Evolutionary conservation across 129 eudicot species (phyloP), one percentile per base, ranked within the genome.

Genomic region (Mikania micrantha): DNA sequence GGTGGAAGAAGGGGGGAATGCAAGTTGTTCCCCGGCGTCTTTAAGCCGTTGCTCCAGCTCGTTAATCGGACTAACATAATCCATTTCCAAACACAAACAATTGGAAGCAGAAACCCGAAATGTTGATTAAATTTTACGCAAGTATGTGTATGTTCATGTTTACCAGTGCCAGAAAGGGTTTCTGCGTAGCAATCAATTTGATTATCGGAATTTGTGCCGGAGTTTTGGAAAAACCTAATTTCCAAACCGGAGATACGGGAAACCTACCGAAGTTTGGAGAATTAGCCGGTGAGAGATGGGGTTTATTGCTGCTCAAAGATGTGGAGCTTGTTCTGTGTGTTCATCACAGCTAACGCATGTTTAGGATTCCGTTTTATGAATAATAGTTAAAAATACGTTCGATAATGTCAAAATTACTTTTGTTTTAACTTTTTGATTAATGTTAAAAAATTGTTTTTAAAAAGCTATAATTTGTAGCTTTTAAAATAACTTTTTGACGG

Each of bases 21-120:
- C 58, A 16, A 81, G 85, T 39, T 35, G 74, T 32, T 74, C 50
- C 3, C 83, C 86, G 36, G 74, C 65, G 53, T 72, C 82, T 28
- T 24, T 81, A 21, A 81, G 76, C 57, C 71, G 72, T 20, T 70
- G 52, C 58, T 78, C 82, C 63, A 77, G 16, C 7, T 64, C 73
- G 28, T 22, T 65, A 50, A 53, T 56, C 17, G 70, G 71, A 61
- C 24, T 50, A 2, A 41, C 29, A 68, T 47, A 35, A 1, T 67
- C 75, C 80, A 75, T 75, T 12, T 67, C 59, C 19, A 49, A 44
- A 50, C 19, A 42, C 6, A 60, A 70, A 27, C 41, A 65, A 19
- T 57, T 9, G 44, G 35, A 24, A 53, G 19, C 1, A 2, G 10
- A 74, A 74, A 74, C 71, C 77, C 70, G 61, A 38, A 39, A 17